Evolutionary conservation across 208 protist genomes (phyloP).

Genomic region (Trichomonas vaginalis): DNA sequence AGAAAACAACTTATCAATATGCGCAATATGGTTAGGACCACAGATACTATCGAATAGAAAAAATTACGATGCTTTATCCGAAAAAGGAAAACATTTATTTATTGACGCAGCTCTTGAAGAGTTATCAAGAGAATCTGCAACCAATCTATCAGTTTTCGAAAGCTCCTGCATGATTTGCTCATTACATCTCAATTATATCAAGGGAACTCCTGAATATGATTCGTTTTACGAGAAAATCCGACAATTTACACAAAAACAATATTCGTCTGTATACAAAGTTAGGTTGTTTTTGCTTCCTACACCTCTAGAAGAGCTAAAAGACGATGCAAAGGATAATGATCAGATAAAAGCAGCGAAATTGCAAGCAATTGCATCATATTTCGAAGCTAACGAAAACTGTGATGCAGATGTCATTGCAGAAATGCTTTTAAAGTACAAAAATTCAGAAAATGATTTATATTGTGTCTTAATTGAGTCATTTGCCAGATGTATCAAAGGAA

Average conservation of each 20-base stretch:
- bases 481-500: neutral
- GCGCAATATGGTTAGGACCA: neutral
- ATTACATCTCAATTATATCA: neutral
- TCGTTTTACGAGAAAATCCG: neutral
- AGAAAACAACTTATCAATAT: neutral
- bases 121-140: neutral
- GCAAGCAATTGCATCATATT: neutral
- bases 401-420: neutral
- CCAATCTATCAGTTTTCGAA: neutral
- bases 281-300: neutral
- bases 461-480: neutral
- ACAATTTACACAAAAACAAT: neutral
- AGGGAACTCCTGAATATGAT: neutral
- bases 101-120: neutral
- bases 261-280: neutral
- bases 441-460: constrained; percentile 2
- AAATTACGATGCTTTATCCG: neutral
- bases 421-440: neutral
- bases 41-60: neutral
- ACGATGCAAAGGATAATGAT: neutral
- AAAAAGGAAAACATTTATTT: neutral
- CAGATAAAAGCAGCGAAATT: neutral
- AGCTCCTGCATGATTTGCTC: neutral
- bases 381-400: neutral
- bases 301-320: neutral